Conservation (phyloP, 352 stramenopile genomes). For the Pythium monospermum region DNA sequence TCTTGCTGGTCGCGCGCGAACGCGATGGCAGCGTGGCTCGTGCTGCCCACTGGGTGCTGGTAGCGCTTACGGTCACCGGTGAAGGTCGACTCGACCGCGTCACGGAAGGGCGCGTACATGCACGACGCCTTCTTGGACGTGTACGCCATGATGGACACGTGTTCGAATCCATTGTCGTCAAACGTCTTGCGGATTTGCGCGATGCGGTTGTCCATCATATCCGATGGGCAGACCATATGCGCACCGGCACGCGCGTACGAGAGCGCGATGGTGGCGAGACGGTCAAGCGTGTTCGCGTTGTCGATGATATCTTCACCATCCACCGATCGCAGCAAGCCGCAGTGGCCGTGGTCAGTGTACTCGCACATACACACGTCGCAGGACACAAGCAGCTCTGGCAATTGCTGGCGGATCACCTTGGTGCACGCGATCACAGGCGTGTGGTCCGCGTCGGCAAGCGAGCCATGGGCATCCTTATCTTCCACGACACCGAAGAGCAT, state of each 20-base stretch:
- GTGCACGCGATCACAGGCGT: slow-evolving; percentile 80
- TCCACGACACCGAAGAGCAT: slow-evolving; percentile 90
- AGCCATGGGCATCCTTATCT: slow-evolving; percentile 71
- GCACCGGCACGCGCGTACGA: slow-evolving; percentile 94
- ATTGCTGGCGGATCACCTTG: slow-evolving; percentile 47
- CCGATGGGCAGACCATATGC: slow-evolving; percentile 96
- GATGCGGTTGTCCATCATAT: slow-evolving; percentile 98
- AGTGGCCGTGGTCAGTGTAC: slow-evolving; percentile 89
- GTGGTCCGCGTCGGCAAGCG: slow-evolving; percentile 60
- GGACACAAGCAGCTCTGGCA: slow-evolving; percentile 76
- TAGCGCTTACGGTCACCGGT: slow-evolving; percentile 96
- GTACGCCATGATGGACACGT: slow-evolving; percentile 99
- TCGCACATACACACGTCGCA: slow-evolving; percentile 90
- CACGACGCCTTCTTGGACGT: slow-evolving; percentile 97
- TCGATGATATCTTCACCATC: slow-evolving; percentile 95
- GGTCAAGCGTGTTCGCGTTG: slow-evolving; percentile 95
- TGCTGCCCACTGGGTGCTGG: slow-evolving; percentile 90
- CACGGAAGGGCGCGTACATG: slow-evolving; percentile 95
- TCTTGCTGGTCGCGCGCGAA: slow-evolving; percentile 77
- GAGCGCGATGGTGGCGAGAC: slow-evolving; percentile 94
- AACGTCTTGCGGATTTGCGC: slow-evolving; percentile 92
- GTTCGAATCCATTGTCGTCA: slow-evolving; percentile 94
- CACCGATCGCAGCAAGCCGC: slow-evolving; percentile 74
- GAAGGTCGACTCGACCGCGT: slow-evolving; percentile 96
- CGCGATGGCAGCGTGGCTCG: slow-evolving; percentile 71